Conservation (phyloP, 805 yeast species). For the Tetrapisispora taiwanensis region DNA sequence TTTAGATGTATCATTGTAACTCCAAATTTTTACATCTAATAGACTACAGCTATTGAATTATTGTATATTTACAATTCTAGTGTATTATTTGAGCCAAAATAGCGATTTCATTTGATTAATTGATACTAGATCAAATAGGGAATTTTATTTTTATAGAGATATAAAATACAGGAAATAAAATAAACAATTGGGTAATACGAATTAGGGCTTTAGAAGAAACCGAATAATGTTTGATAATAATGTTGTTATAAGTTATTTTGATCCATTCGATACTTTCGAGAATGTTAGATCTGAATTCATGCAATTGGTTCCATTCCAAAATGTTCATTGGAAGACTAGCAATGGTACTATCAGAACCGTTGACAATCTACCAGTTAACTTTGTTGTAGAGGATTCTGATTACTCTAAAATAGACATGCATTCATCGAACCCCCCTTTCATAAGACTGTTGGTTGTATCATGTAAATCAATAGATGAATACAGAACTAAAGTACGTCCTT, state of each 20-base stretch:
- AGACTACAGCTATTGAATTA: too few relatives aligned
- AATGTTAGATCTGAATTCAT: constrained; percentile 21
- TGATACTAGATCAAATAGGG: too few relatives aligned
- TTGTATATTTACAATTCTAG: too few relatives aligned
- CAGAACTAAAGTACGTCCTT: constrained; percentile 68
- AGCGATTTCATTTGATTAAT: too few relatives aligned
- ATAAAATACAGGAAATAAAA: too few relatives aligned
- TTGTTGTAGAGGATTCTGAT: constrained; percentile 13
- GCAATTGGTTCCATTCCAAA: constrained; percentile 22
- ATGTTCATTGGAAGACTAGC: constrained; percentile 26
- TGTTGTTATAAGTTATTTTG: constrained; percentile 25
- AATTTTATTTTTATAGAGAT: too few relatives aligned
- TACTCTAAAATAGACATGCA: neutral
- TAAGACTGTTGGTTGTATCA: constrained; percentile 59
- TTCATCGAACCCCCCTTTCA: constrained; percentile 32
- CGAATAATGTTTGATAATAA: neutral
- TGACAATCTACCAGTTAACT: constrained; percentile 13
- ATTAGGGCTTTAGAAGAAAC: too few relatives aligned
- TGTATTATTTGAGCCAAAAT: too few relatives aligned
- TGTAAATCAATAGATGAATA: constrained; percentile 64
- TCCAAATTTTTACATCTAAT: too few relatives aligned
- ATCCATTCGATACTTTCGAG: constrained; percentile 28
- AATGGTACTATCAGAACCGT: constrained; percentile 21
- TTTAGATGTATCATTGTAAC: too few relatives aligned
- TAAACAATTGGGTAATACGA: too few relatives aligned